phyloP scores from a whole-genome alignment of 2,329 filamentous ascomycete genomes.

The Aspergillus sclerotialis region DNA sequence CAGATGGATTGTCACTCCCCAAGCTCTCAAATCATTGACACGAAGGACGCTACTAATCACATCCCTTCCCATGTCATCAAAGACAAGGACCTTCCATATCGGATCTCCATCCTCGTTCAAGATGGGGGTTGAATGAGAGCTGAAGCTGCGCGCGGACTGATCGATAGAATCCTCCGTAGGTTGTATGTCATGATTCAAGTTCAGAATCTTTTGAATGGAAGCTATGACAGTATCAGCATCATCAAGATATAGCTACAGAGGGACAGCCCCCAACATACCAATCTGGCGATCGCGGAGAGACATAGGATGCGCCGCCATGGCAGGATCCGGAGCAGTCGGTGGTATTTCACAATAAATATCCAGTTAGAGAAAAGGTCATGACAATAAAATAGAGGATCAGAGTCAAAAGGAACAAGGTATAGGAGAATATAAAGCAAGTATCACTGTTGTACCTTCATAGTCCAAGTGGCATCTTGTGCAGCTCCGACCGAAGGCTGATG shows the following conservation, averaged over 20 bases:
- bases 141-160: constrained; percentile 52
- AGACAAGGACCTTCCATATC: constrained; percentile 96
- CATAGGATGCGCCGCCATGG: constrained; percentile 50
- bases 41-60: constrained; percentile 94
- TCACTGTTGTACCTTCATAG: constrained; percentile 6
- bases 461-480: constrained; percentile 25
- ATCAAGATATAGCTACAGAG: constrained; percentile 3
- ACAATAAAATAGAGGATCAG: constrained; percentile 4
- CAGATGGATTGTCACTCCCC: constrained; percentile 97
- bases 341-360: constrained; percentile 9
- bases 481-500: constrained; percentile 15
- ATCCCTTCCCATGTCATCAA: constrained; percentile 85
- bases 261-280: constrained; percentile 43
- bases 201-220: constrained; percentile 91
- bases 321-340: constrained; percentile 15
- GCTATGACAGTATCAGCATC: constrained; percentile 45
- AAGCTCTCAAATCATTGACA: constrained; percentile 83
- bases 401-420: neutral
- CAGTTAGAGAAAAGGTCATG: constrained; percentile 12
- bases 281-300: constrained; percentile 67
- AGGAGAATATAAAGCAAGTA: neutral
- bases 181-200: constrained; percentile 70
- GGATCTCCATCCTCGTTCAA: constrained; percentile 82
- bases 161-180: constrained; percentile 53
- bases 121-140: constrained; percentile 67